A percentile compares a stretch with the other conserved stretches of the same genome.
phyloP scores from a whole-genome alignment of 768 basidiomycete genomes.

The Termitomyces sp. region DNA sequence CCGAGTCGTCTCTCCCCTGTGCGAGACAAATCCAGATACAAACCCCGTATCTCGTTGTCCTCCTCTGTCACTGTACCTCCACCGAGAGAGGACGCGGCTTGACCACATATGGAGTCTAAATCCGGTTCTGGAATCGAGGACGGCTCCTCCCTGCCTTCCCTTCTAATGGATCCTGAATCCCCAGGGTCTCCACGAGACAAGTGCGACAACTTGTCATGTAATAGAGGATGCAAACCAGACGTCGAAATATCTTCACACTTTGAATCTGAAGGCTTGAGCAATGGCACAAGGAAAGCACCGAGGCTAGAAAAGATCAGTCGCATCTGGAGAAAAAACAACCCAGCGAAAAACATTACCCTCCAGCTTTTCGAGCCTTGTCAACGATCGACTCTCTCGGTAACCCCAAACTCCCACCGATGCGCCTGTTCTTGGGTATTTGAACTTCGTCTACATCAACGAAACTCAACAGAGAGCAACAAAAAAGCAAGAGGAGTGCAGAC shows the following conservation, averaged over 20 bases:
- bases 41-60: constrained; percentile 7
- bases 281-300: constrained; percentile 35
- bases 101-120: constrained; percentile 14
- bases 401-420: constrained; percentile 39
- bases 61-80: not conserved
- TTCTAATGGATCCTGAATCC: not conserved
- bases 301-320: constrained; percentile 27
- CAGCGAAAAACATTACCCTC: constrained; percentile 5
- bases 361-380: constrained; percentile 16
- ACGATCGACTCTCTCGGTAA: constrained; percentile 6
- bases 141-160: not conserved
- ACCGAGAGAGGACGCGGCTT: constrained; percentile 2
- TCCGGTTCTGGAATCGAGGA: constrained; percentile 27
- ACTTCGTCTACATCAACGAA: constrained; percentile 39
- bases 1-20: constrained; percentile 6
- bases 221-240: constrained; percentile 7
- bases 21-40: constrained; percentile 7
- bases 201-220: not conserved
- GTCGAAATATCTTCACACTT: constrained; percentile 26
- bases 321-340: not conserved
- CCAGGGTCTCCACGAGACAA: not conserved
- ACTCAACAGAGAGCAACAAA: not conserved
- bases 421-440: constrained; percentile 51
- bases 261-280: constrained; percentile 20
- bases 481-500: constrained; percentile 27